Base-by-base conservation (phyloP, 2,329 filamentous ascomycete genomes). In the Pestalotiopsis sp. region DNA sequence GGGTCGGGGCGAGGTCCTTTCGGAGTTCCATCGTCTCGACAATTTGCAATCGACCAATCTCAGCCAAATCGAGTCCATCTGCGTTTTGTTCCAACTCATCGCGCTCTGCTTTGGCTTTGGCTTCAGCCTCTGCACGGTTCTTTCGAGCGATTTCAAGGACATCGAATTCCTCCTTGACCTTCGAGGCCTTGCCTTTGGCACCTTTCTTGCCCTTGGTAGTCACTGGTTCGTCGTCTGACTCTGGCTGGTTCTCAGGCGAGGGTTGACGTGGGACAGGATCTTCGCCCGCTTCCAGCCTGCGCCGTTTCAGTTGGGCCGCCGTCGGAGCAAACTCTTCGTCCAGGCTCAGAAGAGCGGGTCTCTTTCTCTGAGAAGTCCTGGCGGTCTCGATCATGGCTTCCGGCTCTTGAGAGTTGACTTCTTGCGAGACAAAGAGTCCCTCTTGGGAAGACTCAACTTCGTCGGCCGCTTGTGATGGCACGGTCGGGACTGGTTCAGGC, bases 281-380 rank as follows among this genome's bases (percentile, higher is more conserved):
- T 71, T 86, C 81, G 59, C 87, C 86, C 65, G 86, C 85, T 70
- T 89, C 90, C 23, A 93, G 84, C 31, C 91, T 90, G 25, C 92
- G 90, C n/a, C 91, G 89, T 78, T 97, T 98, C 76, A 94, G 88
- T 4, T 90, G 90, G 36, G 92, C 90, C 3, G 93, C 90, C 1
- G 91, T 93, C 0, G 94, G 93, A 1, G 95, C 90, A 67, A 97
- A 87, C 25, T 87, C 85, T 14, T 94, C 90, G 78, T 95, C 88
- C 9, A 92, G 80, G 59, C 92, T 87, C 67, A 88, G 81, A 65
- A 78, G 76, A 3, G 83, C 81, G 2, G 76, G 77, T 27, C 87
- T 80, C 73, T 90, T 90, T 38, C 83, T 81, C 20, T 81, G 78
- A 1, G 78, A 77, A 52, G 70, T 72, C 27, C 74, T 72, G 20